Evolutionary conservation across 176 grass and related monocot genomes (phyloP).

Genomic region (Carex littledalei): DNA sequence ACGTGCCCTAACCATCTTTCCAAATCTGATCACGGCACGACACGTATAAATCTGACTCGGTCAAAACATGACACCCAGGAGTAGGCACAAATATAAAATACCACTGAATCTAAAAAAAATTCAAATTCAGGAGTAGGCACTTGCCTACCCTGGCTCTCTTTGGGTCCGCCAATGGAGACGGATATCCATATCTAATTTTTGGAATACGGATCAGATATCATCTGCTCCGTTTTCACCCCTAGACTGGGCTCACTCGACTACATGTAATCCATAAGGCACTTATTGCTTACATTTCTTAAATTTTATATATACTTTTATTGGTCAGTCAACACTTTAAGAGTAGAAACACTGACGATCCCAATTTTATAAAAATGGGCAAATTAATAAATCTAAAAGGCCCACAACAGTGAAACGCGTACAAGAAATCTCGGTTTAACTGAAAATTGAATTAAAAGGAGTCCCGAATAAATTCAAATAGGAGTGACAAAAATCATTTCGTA

Average conservation of each 20-base stretch:
- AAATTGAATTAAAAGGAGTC: neutral
- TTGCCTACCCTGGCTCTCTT: no score
- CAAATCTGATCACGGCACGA: no score
- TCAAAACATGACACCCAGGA: no score
- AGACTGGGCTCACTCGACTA: neutral
- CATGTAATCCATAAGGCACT: neutral
- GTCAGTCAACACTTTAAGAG: neutral
- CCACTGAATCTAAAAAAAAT: no score
- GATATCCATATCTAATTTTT: no score
- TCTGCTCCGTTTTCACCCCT: no score
- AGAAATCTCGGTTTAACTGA: neutral
- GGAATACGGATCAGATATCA: no score
- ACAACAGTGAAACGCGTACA: neutral
- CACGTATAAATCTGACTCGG: no score
- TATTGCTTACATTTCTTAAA: neutral
- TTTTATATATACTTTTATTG: neutral
- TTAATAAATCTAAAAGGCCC: neutral
- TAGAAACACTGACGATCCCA: neutral
- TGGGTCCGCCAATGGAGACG: no score
- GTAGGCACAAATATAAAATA: no score
- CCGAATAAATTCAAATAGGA: neutral
- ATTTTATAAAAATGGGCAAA: neutral
- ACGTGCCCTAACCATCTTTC: no score
- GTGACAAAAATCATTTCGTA: neutral
- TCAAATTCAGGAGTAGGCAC: no score